Conservation (phyloP, 768 basidiomycete species). For the Auricularia auricula-judae region DNA sequence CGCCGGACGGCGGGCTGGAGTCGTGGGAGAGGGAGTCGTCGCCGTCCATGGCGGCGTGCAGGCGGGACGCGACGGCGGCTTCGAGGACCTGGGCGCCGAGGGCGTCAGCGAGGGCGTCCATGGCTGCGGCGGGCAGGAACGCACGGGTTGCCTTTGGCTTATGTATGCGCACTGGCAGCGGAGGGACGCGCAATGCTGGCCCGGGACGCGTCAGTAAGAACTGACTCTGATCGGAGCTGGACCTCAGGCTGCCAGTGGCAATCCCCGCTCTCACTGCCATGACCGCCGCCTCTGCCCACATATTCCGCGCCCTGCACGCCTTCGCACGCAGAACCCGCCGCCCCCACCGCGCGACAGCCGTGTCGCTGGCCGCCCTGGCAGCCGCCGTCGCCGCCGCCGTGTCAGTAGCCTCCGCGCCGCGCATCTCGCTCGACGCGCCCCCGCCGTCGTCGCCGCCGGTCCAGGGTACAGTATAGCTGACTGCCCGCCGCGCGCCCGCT, state of each 20-base stretch:
- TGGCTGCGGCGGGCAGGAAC: background rate
- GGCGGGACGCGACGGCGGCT: background rate
- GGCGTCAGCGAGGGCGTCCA: background rate
- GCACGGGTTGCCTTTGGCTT: too few species aligned
- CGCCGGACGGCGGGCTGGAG: background rate
- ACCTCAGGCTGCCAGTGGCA: background rate
- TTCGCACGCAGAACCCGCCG: background rate
- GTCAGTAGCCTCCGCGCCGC: slow-evolving; percentile 18
- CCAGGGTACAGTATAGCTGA: background rate
- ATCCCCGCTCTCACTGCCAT: background rate
- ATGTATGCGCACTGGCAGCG: background rate
- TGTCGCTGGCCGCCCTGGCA: background rate
- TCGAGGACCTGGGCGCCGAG: background rate
- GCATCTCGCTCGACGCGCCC: slow-evolving; percentile 37
- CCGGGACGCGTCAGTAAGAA: slow-evolving; percentile 13
- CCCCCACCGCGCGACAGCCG: background rate
- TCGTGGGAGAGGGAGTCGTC: slow-evolving; percentile 13
- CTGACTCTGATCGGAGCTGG: background rate
- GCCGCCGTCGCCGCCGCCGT: slow-evolving; percentile 22
- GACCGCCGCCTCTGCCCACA: background rate
- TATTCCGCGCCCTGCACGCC: background rate
- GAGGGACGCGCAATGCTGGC: slow-evolving; percentile 14
- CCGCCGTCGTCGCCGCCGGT: background rate
- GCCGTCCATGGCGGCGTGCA: slow-evolving; percentile 37
- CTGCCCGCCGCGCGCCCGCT: slow-evolving; percentile 4